Conservation (phyloP, 768 basidiomycete species). For the Lentinula aciculospora region DNA sequence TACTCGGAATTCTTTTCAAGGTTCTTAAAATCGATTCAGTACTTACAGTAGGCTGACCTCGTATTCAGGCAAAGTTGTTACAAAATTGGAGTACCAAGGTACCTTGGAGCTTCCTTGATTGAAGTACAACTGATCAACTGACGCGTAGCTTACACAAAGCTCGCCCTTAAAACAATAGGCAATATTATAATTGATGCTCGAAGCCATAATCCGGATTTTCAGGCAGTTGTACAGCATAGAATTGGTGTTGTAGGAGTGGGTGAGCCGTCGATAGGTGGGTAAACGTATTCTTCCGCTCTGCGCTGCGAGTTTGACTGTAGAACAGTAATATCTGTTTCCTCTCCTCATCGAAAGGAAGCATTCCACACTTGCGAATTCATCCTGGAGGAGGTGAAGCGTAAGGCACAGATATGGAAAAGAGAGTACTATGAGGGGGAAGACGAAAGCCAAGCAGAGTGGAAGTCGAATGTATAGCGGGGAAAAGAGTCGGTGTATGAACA, state of each 20-base stretch:
- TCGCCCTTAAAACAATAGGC: conserved; percentile 75
- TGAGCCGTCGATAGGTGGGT: conserved; percentile 62
- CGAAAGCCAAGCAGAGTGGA: conserved; percentile 65
- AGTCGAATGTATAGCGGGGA: conserved; percentile 42
- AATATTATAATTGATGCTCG: conserved; percentile 47
- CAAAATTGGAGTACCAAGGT: conserved; percentile 67
- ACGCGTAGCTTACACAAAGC: conserved; percentile 60
- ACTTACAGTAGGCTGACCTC: not conserved
- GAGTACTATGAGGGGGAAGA: conserved; percentile 76
- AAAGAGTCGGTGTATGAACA: not conserved
- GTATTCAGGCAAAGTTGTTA: conserved; percentile 58
- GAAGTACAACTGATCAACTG: not conserved
- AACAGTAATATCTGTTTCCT: conserved; percentile 73
- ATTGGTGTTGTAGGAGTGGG: conserved; percentile 75
- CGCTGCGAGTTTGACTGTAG: not conserved
- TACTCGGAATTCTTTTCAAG: conserved; percentile 82
- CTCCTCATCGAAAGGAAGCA: conserved; percentile 78
- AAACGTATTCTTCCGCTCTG: not conserved
- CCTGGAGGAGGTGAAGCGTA: conserved; percentile 80
- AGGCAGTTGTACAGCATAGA: conserved; percentile 63
- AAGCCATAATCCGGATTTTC: conserved; percentile 35
- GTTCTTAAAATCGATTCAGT: conserved; percentile 27
- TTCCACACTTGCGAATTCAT: conserved; percentile 77
- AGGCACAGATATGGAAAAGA: conserved; percentile 88
- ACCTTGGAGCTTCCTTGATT: not conserved